These are phyloP conservation scores for Schoenoplectus tabernaemontani DNA, from an alignment of 202 grass and related monocot species.

Conservation along the genomic window DNA sequence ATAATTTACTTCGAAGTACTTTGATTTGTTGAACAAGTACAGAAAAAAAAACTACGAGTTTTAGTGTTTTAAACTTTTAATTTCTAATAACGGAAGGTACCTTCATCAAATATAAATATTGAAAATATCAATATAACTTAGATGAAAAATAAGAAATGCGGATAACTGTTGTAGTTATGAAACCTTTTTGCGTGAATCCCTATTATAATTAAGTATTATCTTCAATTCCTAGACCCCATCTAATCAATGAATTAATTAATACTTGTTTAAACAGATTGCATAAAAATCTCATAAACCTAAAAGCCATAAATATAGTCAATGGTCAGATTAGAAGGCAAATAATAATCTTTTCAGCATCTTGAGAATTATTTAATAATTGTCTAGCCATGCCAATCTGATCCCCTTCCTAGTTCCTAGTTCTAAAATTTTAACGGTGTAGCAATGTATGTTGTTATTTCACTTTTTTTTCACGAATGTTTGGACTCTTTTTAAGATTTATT, in stretches of 20 bases:
- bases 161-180: too few species aligned
- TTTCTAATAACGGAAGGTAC: too few species aligned
- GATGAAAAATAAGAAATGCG: too few species aligned
- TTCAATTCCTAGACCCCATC: background rate
- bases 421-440: background rate
- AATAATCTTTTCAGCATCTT: background rate
- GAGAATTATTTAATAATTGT: background rate
- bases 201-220: background rate
- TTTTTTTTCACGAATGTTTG: background rate
- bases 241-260: background rate
- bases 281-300: background rate
- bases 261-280: background rate
- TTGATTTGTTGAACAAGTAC: too few species aligned
- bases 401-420: background rate
- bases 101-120: too few species aligned
- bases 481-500: background rate
- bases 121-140: too few species aligned
- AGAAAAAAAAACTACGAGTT: too few species aligned
- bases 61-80: too few species aligned
- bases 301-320: background rate
- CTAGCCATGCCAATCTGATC: background rate
- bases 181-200: background rate
- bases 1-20: too few species aligned
- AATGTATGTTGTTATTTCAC: background rate
- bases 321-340: background rate